phyloP scores from a whole-genome alignment of 1,284 basidiomycete species.

The Papiliotrema fonsecae region DNA sequence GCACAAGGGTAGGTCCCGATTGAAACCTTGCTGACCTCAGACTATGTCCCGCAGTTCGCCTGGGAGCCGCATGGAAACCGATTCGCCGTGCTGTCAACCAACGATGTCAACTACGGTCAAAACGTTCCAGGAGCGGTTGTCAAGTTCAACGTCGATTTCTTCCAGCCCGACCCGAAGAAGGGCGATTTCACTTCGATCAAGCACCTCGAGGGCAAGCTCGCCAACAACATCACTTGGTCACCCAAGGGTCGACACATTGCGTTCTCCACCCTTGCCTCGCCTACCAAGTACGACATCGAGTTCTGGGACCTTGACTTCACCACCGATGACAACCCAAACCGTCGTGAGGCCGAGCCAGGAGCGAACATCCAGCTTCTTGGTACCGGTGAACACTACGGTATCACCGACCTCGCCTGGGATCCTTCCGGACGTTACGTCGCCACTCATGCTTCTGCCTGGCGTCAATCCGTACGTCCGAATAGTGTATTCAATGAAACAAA shows the following conservation, averaged over 20 bases:
- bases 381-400: constrained; percentile 92
- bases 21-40: constrained; percentile 49
- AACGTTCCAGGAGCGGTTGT: constrained; percentile 83
- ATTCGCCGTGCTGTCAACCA: constrained; percentile 92
- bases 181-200: constrained; percentile 91
- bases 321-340: constrained; percentile 62
- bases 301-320: constrained; percentile 98
- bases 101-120: constrained; percentile 87
- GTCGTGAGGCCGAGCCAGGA: constrained; percentile 67
- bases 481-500: neutral
- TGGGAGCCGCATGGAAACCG: constrained; percentile 98
- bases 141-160: constrained; percentile 96
- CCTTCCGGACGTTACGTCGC: constrained; percentile 91
- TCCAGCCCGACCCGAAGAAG: constrained; percentile 93
- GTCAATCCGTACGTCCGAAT: constrained; percentile 69
- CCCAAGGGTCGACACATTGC: constrained; percentile 94
- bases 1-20: constrained; percentile 64
- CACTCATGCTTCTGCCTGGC: constrained; percentile 92
- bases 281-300: constrained; percentile 93
- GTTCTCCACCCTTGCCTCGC: constrained; percentile 90
- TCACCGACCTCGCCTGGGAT: constrained; percentile 99
- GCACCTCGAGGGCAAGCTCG: constrained; percentile 76
- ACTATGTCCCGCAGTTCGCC: constrained; percentile 93
- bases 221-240: constrained; percentile 96
- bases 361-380: constrained; percentile 76